A percentile compares a stretch with the other conserved stretches of the same genome.
These are phyloP conservation scores for Rosa chinensis DNA, from an alignment of 306 rosid genomes.

Conservation along the genomic window DNA sequence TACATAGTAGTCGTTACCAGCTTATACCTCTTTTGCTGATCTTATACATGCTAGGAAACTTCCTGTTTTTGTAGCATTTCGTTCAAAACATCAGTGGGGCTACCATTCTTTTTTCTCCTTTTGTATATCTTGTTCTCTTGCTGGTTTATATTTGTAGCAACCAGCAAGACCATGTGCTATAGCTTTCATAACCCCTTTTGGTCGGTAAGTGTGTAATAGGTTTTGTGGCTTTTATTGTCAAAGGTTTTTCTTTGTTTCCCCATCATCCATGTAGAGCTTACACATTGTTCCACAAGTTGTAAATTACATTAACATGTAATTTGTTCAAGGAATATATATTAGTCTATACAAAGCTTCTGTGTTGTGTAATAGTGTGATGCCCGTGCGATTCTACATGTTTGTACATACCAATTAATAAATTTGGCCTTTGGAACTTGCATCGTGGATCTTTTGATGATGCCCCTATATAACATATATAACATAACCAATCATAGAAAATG, in stretches of 20 bases:
- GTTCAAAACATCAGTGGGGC: conserved; percentile 8
- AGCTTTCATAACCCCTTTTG: conserved; percentile 32
- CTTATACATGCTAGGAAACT: conserved; percentile 37
- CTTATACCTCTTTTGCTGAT: conserved; percentile 32
- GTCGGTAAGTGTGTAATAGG: conserved; percentile 31
- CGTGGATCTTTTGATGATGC: background rate
- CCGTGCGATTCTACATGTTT: background rate
- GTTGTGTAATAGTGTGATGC: background rate
- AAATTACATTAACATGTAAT: conserved; percentile 34
- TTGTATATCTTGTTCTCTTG: conserved; percentile 38
- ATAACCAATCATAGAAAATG: too few species aligned
- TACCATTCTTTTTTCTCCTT: conserved; percentile 22
- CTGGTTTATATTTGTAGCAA: conserved; percentile 45
- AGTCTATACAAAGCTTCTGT: conserved; percentile 8
- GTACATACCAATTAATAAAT: background rate
- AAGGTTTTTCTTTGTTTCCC: conserved; percentile 11
- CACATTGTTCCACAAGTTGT: conserved; percentile 34
- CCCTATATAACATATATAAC: background rate
- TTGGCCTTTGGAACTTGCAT: background rate
- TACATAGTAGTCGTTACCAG: conserved; percentile 31
- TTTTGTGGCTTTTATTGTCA: conserved; percentile 11
- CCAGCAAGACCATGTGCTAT: conserved; percentile 34
- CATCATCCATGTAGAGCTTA: conserved; percentile 35
- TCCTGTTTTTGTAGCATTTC: conserved; percentile 48
- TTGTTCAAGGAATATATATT: background rate